Base-by-base conservation (phyloP, 768 basidiomycete genomes). In the Paxillus rubicundulus region DNA sequence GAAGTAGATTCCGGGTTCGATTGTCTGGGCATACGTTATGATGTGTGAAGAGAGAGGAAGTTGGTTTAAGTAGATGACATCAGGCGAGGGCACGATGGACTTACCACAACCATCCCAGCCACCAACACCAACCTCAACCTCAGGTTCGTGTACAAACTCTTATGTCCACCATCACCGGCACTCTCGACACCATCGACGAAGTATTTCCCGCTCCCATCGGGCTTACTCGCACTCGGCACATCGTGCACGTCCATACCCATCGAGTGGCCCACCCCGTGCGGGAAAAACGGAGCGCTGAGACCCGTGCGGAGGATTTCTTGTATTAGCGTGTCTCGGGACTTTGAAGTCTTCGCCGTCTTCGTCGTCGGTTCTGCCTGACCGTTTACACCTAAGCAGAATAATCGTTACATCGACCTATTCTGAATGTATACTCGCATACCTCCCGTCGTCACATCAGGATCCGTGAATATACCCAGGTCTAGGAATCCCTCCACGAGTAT, bases 221-320 rank as follows among this genome's bases (percentile, higher is more conserved):
- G 91, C 65, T 85, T 90, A 68, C 81, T 88, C n/a, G 87, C 86
- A 42, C 78, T 82, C 0, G 92, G 89, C 1, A 89, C 90, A 61
- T 97, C 95, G 64, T 97, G 96, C 2, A 98, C 94, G 65, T 98
- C 96, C 70, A 97, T 75, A 10, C 96, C 96, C 38, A 98, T 74
- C 6, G 89, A 89, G 66, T 98, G 95, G 1, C 93, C 92, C 36
- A 89, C 74, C 3, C 95, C 96, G 63, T 98, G 95, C 9, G 95
- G 95, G 80, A 91, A 98, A 77, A 98, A 98, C 0, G 92, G 90
- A 1, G 85, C 72, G 56, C 85, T 85, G 39, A 90, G 71, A 0
- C 93, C 94, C 5, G 85, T 85, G 16, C 79, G 79, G 7, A 97
- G 74, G 50, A 98, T 84, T 20, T 81, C 82, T 47, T 84, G 30